Base-by-base conservation (phyloP, 2,329 filamentous ascomycete species). In the Alternaria sp. region DNA sequence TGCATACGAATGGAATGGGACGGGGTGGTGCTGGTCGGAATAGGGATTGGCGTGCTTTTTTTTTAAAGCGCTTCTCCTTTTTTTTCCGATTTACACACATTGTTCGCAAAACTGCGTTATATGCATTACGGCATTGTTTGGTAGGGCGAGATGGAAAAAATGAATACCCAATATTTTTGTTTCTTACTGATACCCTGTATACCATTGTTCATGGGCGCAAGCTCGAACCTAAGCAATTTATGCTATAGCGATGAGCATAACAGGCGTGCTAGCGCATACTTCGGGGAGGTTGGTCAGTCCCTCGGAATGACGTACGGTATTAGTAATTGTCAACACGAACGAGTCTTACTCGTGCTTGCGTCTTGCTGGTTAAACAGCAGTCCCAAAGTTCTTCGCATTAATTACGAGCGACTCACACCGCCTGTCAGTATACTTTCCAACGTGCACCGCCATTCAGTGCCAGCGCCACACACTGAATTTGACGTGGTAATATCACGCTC, bases 361-460 rank as follows among this genome's bases (percentile, higher is more conserved):
- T 16, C 22, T 30, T 58, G 48, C 41, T 49, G 53, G 44, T 34
- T 44, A 49, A 63, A 56, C 28, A 51, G 44, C 28, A 44, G 34
- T 57, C 44, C 16, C 14, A 5, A 27, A 14, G 16, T 5, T 12
- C 16, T 0, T 40, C 8, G 18, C 16, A 41, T 18, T 20, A 9
- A 14, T 27, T 27, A n/a, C 22, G 10, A 20, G 9, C 16, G 12
- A 20, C 12, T 5, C 25, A 52, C 45, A 55, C 57, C 20, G 57
- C 32, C 52, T 28, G 59, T 57, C 30, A 43, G n/a, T 1, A 34
- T 40, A 14, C 9, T 18, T 52, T 18, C 20, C 22, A 27, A 20
- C 22, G 38, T 28, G 49, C 53, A 60, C 53, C 59, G 62, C 59
- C 59, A 59, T 28, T 60, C 9, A 5, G 12, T 27, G 28, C 43